phyloP scores from a whole-genome alignment of 768 basidiomycete species.

The Chalciporus pseudorubinellus region DNA sequence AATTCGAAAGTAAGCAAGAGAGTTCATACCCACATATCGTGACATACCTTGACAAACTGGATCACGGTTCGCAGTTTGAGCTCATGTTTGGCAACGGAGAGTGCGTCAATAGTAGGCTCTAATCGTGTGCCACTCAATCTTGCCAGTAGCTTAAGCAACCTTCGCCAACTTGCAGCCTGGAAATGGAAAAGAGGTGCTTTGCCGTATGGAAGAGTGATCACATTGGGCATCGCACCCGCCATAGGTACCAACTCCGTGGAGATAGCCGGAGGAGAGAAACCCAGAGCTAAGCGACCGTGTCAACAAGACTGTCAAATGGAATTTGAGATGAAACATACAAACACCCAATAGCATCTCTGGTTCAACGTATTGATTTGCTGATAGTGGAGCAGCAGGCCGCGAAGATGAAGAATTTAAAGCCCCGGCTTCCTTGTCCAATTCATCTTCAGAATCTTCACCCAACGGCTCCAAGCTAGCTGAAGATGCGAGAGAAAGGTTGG shows the following conservation, averaged over 20 bases:
- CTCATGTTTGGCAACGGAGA: constrained; percentile 53
- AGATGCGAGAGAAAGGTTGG: constrained; percentile 19
- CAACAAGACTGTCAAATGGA: not conserved
- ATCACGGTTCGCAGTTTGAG: constrained; percentile 69
- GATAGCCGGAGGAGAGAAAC: constrained; percentile 60
- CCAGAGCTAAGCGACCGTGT: constrained; percentile 51
- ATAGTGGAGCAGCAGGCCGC: constrained; percentile 12
- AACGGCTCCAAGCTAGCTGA: constrained; percentile 12
- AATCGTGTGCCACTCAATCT: constrained; percentile 65
- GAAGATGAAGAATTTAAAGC: constrained; percentile 13
- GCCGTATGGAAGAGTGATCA: constrained; percentile 72
- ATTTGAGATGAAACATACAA: constrained; percentile 47
- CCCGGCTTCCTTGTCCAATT: constrained; percentile 9
- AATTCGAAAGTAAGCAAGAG: constrained; percentile 3
- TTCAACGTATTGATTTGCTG: constrained; percentile 51
- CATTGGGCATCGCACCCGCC: constrained; percentile 59
- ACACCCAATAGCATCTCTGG: constrained; percentile 55
- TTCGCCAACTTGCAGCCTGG: constrained; percentile 72
- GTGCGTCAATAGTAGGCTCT: constrained; percentile 67
- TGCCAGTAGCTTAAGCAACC: constrained; percentile 73
- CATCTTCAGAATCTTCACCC: constrained; percentile 21
- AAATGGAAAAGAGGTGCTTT: constrained; percentile 67
- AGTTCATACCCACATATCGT: not conserved
- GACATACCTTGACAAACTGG: constrained; percentile 72
- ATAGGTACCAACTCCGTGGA: constrained; percentile 45